Conservation (phyloP, 768 basidiomycete species). For the Mycena venus region DNA sequence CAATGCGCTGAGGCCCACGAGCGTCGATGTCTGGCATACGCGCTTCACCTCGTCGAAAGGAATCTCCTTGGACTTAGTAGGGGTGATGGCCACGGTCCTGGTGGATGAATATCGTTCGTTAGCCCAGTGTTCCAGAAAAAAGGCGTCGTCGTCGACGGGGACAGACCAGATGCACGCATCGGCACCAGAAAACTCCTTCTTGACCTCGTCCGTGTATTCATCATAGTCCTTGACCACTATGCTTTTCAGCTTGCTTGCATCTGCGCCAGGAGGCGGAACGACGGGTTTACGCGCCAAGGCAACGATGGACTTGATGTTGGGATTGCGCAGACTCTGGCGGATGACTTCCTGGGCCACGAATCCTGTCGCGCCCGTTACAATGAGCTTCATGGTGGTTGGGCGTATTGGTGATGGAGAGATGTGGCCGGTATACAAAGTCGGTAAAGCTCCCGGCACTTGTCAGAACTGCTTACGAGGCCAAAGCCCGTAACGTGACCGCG, state of each 20-base stretch:
- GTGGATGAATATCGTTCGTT: background rate
- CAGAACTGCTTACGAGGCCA: too few species aligned
- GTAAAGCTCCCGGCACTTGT: too few species aligned
- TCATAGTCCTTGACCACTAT: background rate
- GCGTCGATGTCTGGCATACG: background rate
- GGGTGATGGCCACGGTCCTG: background rate
- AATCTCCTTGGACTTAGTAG: background rate
- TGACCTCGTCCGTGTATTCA: background rate
- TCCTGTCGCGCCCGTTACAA: background rate
- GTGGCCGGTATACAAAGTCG: too few species aligned
- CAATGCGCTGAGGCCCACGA: background rate
- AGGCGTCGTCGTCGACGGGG: too few species aligned
- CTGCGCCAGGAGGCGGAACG: background rate
- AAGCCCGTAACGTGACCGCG: too few species aligned
- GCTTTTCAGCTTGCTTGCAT: background rate
- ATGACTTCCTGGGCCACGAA: background rate
- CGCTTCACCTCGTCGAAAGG: background rate
- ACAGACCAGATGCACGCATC: background rate
- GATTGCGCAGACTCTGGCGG: background rate
- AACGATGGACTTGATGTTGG: background rate
- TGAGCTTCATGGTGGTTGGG: slow-evolving; percentile 2
- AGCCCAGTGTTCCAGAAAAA: background rate
- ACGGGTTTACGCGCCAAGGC: background rate
- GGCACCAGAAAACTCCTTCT: background rate
- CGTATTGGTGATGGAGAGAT: background rate